A percentile compares a stretch with the other conserved stretches of the same genome.
Evolutionary conservation across 495 filamentous ascomycete genomes (phyloP).

Genomic region (Penicillium pulvis): DNA sequence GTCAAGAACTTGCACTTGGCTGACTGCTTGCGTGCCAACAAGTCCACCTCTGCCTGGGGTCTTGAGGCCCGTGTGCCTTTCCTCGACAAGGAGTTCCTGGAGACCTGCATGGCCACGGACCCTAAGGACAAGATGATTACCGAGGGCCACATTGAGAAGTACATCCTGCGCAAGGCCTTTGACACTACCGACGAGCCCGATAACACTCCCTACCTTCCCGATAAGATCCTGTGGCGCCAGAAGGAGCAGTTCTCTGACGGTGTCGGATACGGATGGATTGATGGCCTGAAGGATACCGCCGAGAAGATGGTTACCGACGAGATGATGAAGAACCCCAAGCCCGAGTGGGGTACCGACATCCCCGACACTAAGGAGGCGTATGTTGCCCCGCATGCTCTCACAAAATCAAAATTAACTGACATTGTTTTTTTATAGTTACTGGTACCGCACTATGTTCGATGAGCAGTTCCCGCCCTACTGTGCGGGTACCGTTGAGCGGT

Average conservation of each 20-base stretch:
- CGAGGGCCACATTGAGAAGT: slow-evolving; percentile 90
- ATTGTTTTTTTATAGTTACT: slow-evolving; percentile 61
- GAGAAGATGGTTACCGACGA: slow-evolving; percentile 88
- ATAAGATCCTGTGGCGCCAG: slow-evolving; percentile 95
- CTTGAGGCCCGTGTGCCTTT: slow-evolving; percentile 98
- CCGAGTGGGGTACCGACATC: slow-evolving; percentile 88
- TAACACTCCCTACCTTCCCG: slow-evolving; percentile 80
- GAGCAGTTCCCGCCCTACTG: slow-evolving; percentile 94
- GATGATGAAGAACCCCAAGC: slow-evolving; percentile 95
- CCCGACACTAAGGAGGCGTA: slow-evolving; percentile 97
- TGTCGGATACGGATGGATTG: slow-evolving; percentile 99
- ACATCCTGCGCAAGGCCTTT: slow-evolving; percentile 95
- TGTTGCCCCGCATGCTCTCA: slow-evolving; percentile 30
- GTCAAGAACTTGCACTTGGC: slow-evolving; percentile 95
- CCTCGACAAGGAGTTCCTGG: slow-evolving; percentile 94
- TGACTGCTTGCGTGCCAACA: slow-evolving; percentile 96
- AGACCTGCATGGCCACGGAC: slow-evolving; percentile 88
- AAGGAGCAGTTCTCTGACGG: slow-evolving; percentile 99
- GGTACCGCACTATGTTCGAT: slow-evolving; percentile 98
- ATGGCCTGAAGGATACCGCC: slow-evolving; percentile 91
- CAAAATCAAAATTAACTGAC: background rate
- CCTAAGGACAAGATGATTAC: slow-evolving; percentile 94
- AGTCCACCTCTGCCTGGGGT: slow-evolving; percentile 98
- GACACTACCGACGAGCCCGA: slow-evolving; percentile 85
- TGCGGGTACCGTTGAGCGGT: slow-evolving; percentile 90